These are phyloP conservation scores for Aspergillus ruber DNA, from an alignment of 2,329 filamentous ascomycete species.

Conservation along the genomic window DNA sequence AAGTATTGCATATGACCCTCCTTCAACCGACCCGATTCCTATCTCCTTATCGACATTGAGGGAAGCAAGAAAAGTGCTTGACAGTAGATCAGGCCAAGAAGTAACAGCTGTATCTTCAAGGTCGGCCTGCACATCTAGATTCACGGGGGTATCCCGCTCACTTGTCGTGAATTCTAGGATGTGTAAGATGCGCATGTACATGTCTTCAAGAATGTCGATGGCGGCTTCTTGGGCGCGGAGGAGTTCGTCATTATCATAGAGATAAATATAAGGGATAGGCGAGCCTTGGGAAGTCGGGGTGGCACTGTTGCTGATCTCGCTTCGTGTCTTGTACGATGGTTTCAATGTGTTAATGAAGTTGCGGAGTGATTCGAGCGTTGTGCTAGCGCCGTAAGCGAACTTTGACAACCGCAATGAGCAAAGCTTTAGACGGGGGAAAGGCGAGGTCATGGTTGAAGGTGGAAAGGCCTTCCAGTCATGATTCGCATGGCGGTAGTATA, in stretches of 20 bases:
- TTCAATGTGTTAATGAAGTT: not conserved
- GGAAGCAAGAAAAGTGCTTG: constrained; percentile 7
- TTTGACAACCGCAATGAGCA: not conserved
- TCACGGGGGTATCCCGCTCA: constrained; percentile 1
- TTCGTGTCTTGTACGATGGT: not conserved
- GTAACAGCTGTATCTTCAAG: constrained; percentile 13
- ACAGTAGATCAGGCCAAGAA: constrained; percentile 11
- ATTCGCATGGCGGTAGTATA: constrained; percentile 7
- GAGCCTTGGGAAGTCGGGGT: not conserved
- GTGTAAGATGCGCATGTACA: constrained; percentile 11
- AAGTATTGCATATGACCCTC: constrained; percentile 9
- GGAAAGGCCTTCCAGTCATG: constrained; percentile 11
- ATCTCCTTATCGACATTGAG: constrained; percentile 2
- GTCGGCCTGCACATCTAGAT: constrained; percentile 10
- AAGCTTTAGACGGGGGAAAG: not conserved
- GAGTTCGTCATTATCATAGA: not conserved
- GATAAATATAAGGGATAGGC: not conserved
- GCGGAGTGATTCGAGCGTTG: constrained; percentile 1
- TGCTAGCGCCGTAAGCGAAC: constrained; percentile 3
- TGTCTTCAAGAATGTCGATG: constrained; percentile 6
- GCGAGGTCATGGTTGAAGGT: not conserved
- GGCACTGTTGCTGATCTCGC: not conserved
- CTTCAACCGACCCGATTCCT: not conserved
- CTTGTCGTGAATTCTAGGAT: constrained; percentile 6
- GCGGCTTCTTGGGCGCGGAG: constrained; percentile 1